These are phyloP conservation scores for Phytophthora niederhauseri DNA, from an alignment of 352 stramenopile species.

Conservation along the genomic window DNA sequence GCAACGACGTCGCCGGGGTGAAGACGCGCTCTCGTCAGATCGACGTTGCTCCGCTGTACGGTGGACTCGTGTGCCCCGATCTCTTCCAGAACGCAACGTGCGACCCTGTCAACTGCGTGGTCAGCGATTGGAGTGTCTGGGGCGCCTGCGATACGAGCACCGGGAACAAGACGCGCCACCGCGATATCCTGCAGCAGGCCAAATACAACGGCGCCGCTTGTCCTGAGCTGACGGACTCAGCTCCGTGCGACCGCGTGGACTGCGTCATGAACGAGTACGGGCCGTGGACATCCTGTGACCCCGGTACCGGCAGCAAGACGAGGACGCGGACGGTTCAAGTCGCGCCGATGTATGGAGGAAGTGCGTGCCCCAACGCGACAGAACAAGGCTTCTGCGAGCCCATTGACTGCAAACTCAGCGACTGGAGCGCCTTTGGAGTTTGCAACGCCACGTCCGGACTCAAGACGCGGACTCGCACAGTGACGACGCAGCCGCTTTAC, in stretches of 20 bases:
- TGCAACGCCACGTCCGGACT: slow-evolving; percentile 37
- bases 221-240: slow-evolving; percentile 27
- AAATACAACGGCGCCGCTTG: slow-evolving; percentile 45
- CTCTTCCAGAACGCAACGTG: slow-evolving; percentile 46
- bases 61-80: slow-evolving; percentile 46
- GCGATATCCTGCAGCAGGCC: slow-evolving; percentile 39
- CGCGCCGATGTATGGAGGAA: slow-evolving; percentile 46
- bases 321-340: slow-evolving; percentile 35
- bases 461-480: slow-evolving; percentile 47
- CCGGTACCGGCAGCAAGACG: slow-evolving; percentile 31
- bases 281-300: slow-evolving; percentile 39
- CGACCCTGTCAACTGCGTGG: slow-evolving; percentile 57
- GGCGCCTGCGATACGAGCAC: slow-evolving; percentile 37
- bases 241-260: slow-evolving; percentile 42
- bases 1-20: slow-evolving; percentile 34
- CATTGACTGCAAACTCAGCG: slow-evolving; percentile 49
- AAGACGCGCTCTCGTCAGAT: slow-evolving; percentile 47
- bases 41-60: slow-evolving; percentile 42
- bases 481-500: slow-evolving; percentile 39
- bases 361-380: slow-evolving; percentile 34
- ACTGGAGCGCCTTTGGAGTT: slow-evolving; percentile 43
- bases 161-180: slow-evolving; percentile 42
- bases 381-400: slow-evolving; percentile 42
- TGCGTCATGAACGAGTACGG: slow-evolving; percentile 44
- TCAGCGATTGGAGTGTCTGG: slow-evolving; percentile 52